Base-by-base conservation (phyloP, 306 rosid species). In the Alnus rubra region DNA sequence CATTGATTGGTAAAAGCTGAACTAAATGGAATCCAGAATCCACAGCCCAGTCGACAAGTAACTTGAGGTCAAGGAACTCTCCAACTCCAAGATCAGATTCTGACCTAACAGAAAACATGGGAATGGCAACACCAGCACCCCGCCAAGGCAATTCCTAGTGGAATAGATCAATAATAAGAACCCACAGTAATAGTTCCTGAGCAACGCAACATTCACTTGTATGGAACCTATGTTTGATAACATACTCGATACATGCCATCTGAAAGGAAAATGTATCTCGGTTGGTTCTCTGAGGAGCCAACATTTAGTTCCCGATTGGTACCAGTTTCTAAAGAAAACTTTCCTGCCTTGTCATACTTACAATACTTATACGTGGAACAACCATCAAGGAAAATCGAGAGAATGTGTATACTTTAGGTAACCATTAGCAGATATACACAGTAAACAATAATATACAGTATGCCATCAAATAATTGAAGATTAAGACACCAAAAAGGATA, bases 31-130 rank as follows among this genome's bases (percentile, higher is more conserved):
- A 92, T 71, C 98, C 98, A 78, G 97, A 90, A 82, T 87, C 88
- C 3, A 82, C 96, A 83, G 98, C 97, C 98, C 98, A 95, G 77
- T 92, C 94, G 80, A 93, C 97, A 60, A 92, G 90, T 73, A 92
- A 81, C 86, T 92, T 95, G 69, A 95, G 92, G 88, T 92, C 98
- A 82, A 92, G 94, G 85, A 95, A 92, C 96, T 95, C 98, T 80
- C 98, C 98, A 83, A 92, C 98, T 83, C 98, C 98, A 28, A 95
- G 89, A 88, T 89, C 98, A 73, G 77, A 81, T 83, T 95, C 98
- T 44, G 98, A 89, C 85, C 98, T 89, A 78, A 95, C 78, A 80
- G 98, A 92, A 81, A 95, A 95, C 98, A 95, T 88, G 76, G 98
- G 98, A 50, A 95, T 81, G 33, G 98, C 92, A 80, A 91, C 92